Evolutionary conservation across 495 filamentous ascomycete species (phyloP).

Genomic region (Rostrohypoxylon terebratum): DNA sequence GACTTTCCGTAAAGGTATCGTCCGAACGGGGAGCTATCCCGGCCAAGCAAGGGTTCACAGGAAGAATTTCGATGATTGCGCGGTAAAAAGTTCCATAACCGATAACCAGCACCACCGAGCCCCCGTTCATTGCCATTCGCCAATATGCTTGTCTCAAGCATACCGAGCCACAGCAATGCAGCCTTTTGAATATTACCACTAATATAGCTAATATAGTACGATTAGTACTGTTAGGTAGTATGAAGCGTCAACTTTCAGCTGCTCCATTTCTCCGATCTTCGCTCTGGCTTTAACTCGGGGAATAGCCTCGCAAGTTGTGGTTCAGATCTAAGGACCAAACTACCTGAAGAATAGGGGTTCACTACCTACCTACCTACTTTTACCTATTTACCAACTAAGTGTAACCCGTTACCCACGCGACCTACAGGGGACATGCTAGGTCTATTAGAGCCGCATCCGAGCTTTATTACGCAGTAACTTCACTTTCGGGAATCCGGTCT

Average conservation of each 20-base stretch:
- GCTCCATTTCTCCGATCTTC: constrained; percentile 1
- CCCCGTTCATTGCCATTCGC: constrained; percentile 3
- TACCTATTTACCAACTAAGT: background rate
- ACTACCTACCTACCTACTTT: background rate
- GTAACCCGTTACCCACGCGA: constrained; percentile 16
- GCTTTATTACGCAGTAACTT: background rate
- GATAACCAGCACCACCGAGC: constrained; percentile 8
- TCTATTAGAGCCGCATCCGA: constrained; percentile 44
- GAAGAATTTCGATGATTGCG: constrained; percentile 14
- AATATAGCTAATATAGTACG: constrained; percentile 1
- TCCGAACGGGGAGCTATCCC: constrained; percentile 32
- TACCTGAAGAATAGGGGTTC: background rate
- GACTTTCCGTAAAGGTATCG: constrained; percentile 18
- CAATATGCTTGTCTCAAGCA: constrained; percentile 10
- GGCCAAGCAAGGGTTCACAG: constrained; percentile 13
- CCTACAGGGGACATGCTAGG: constrained; percentile 22
- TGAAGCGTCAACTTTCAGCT: constrained; percentile 8
- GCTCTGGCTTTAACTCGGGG: background rate
- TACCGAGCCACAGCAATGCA: constrained; percentile 9
- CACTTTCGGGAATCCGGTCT: constrained; percentile 12
- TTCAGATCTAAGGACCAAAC: background rate
- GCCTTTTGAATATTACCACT: background rate
- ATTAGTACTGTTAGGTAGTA: background rate
- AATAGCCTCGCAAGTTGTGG: background rate
- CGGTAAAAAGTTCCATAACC: constrained; percentile 1